Percentiles rank a stretch among this genome's conserved stretches.
Evolutionary conservation across 2,329 filamentous ascomycete species (phyloP).

Genomic region (Stachybotrys elegans): DNA sequence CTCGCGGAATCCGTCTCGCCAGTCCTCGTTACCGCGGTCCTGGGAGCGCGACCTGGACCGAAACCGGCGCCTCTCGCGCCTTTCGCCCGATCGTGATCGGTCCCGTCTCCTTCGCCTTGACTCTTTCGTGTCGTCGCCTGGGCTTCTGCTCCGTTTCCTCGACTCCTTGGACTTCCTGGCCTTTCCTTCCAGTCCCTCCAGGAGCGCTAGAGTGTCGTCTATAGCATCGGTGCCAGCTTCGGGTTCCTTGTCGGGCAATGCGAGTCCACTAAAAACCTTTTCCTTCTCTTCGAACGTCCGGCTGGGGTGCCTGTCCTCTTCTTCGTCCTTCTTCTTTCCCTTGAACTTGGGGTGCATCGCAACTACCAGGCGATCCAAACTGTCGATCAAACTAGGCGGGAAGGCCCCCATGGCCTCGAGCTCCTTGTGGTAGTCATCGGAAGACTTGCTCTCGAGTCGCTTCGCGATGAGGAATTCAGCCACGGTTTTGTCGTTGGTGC

Average conservation of each 20-base stretch:
- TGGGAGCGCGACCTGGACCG: slow-evolving; percentile 33
- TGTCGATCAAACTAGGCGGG: slow-evolving; percentile 80
- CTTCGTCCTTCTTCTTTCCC: slow-evolving; percentile 40
- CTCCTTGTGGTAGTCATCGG: slow-evolving; percentile 69
- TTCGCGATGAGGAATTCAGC: slow-evolving; percentile 95
- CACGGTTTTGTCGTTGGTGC: slow-evolving; percentile 87
- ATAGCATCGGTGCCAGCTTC: slow-evolving; percentile 57
- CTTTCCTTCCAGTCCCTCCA: slow-evolving; percentile 80
- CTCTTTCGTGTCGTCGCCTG: slow-evolving; percentile 40
- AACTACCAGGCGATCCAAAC: slow-evolving; percentile 80
- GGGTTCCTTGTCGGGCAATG: slow-evolving; percentile 71
- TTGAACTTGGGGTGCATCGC: slow-evolving; percentile 92
- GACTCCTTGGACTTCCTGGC: slow-evolving; percentile 42
- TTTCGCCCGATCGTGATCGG: slow-evolving; percentile 36
- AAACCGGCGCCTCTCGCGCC: slow-evolving; percentile 28
- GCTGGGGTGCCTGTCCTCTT: slow-evolving; percentile 30
- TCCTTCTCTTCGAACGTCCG: slow-evolving; percentile 65
- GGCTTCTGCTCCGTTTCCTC: slow-evolving; percentile 57
- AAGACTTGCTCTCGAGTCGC: slow-evolving; percentile 66
- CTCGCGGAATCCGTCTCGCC: slow-evolving; percentile 27
- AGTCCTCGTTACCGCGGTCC: slow-evolving; percentile 41
- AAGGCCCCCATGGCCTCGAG: slow-evolving; percentile 77
- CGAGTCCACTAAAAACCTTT: slow-evolving; percentile 83
- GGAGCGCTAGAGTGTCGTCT: slow-evolving; percentile 85
- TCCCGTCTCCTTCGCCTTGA: slow-evolving; percentile 35